Evolutionary conservation across 192 early-diverging fungal species (phyloP), one percentile per base, ranked within the genome.

Genomic region (Backusella australiensis): DNA sequence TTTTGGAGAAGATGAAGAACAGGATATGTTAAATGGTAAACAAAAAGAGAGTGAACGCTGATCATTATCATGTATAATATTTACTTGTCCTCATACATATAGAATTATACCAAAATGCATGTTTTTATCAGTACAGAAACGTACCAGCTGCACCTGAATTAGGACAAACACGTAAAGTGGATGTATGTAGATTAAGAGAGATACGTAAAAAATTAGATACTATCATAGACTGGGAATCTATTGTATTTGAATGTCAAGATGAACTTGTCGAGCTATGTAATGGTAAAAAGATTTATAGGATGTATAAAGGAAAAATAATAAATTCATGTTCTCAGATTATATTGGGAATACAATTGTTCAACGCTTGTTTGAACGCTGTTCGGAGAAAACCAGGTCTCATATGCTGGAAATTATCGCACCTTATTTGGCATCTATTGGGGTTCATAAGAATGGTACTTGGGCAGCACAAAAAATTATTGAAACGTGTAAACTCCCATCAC

Each of bases 391-490:
- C 74, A 91, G 91, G 65, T 87, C 90, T 29, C 87, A 86, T 41
- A 88, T 98, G 80, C 85, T 96, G 34, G 89, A 93, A 74, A 82
- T 87, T 46, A 87, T 98, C 66, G 90, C 92, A 0, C 93, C 94
- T 35, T 89, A 96, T 74, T 86, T 97, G 78, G 93, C 95, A 6
- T 86, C 94, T 2, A 91, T 98, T 21, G 95, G 95, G 66, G 89
- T 96, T 76, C 97, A 98, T 87, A 98, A 98, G 85, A 97, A 98
- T 84, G 97, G 97, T 19, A 98, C 97, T 1, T 98, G 97, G 97
- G 95, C 94, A 0, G 92, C 96, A 74, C 97, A 98, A 80, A 97
- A 97, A 85, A 92, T 97, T 49, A 96, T 98, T 67, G 96, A 98
- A 76, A 88, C 87, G n/a, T 93, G 95, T 1, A 88, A 89, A 46